A percentile compares a stretch with the other conserved stretches of the same genome.
These are phyloP conservation scores for Effrenium voratum DNA, from an alignment of 73 alveolate species.

Conservation along the genomic window DNA sequence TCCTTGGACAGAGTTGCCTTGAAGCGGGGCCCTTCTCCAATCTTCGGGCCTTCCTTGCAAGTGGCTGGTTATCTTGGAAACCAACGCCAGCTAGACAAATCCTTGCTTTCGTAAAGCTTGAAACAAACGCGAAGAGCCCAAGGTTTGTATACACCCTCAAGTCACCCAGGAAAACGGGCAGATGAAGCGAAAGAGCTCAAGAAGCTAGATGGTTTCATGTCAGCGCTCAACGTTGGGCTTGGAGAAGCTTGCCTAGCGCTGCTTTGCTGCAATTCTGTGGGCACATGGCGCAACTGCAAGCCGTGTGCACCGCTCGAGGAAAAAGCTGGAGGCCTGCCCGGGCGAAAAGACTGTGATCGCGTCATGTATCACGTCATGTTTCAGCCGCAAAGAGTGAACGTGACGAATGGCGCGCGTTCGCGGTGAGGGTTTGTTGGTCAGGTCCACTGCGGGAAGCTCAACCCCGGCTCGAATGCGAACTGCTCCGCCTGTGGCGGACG, in stretches of 20 bases:
- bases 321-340: slow-evolving; percentile 29
- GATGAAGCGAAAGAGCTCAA: slow-evolving; percentile 41
- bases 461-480: slow-evolving; percentile 41
- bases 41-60: no score
- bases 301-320: neutral
- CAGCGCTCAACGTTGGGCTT: neutral
- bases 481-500: slow-evolving; percentile 50
- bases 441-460: slow-evolving; percentile 38
- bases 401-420: no score
- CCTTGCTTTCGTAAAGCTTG: no score
- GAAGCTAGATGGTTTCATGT: neutral
- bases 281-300: neutral
- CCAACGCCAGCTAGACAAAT: no score
- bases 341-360: neutral
- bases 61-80: no score
- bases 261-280: neutral
- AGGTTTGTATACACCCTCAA: no score
- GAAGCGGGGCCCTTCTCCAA: no score
- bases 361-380: no score
- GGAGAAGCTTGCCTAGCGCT: neutral
- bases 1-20: no score
- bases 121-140: no score
- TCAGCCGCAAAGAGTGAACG: no score
- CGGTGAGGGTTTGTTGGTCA: no score
- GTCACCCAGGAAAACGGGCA: slow-evolving; percentile 33